phyloP scores from a whole-genome alignment of 192 early-diverging fungal species.

The Kappamyces sp. region DNA sequence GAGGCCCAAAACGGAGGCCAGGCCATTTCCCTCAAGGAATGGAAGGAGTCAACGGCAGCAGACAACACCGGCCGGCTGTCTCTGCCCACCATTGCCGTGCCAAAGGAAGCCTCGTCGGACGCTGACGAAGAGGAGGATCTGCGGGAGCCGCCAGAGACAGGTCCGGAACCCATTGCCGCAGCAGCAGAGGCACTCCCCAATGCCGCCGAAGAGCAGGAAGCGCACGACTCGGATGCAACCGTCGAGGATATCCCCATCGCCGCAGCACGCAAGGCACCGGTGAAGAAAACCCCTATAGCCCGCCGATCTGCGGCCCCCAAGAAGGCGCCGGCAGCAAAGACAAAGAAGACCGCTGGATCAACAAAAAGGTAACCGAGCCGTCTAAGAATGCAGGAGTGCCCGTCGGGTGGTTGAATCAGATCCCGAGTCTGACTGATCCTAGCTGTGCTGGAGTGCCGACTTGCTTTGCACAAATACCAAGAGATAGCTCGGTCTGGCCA shows the following conservation, averaged over 20 bases:
- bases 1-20: not conserved
- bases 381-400: not conserved
- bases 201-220: no score
- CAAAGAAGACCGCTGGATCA: not conserved
- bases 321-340: not conserved
- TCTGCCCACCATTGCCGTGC: not conserved
- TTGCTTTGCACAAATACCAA: no score
- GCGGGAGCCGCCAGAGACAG: not conserved
- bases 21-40: no score
- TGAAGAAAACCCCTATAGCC: not conserved
- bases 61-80: not conserved
- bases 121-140: not conserved
- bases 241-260: no score
- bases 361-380: not conserved
- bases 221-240: no score
- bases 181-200: no score
- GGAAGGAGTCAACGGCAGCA: no score
- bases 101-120: not conserved
- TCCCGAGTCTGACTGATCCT: no score
- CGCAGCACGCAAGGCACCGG: not conserved
- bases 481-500: no score
- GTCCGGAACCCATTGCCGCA: not conserved
- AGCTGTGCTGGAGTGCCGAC: no score
- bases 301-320: not conserved
- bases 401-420: no score